Evolutionary conservation across 1,139 yeast species (phyloP).

Genomic region (Saccharomycopsis phalli): DNA sequence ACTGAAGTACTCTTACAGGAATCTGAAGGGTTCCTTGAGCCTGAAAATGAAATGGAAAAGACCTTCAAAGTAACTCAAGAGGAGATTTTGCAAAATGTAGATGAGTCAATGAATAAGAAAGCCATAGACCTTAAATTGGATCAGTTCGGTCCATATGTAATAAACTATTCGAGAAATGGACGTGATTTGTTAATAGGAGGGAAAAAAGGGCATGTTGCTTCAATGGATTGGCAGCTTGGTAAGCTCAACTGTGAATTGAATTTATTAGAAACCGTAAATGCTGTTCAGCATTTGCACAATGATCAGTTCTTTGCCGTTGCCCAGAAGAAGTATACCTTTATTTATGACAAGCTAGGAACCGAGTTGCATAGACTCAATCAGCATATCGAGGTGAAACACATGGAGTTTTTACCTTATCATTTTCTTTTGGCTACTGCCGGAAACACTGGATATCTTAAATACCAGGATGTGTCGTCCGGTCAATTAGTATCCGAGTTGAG

Average conservation of each 20-base stretch:
- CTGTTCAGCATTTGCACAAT: constrained; percentile 82
- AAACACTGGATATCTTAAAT: constrained; percentile 76
- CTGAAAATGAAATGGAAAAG: constrained; percentile 84
- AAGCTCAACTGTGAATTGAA: constrained; percentile 70
- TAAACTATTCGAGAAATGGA: constrained; percentile 83
- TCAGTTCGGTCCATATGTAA: constrained; percentile 78
- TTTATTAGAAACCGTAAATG: constrained; percentile 81
- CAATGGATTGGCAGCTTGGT: constrained; percentile 94
- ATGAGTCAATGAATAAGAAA: constrained; percentile 63
- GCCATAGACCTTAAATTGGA: constrained; percentile 64
- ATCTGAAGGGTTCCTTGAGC: constrained; percentile 67
- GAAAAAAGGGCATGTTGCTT: constrained; percentile 86
- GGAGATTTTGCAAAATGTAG: constrained; percentile 75
- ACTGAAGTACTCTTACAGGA: constrained; percentile 71
- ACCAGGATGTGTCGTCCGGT: constrained; percentile 95
- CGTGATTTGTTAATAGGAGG: constrained; percentile 81
- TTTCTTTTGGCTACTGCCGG: constrained; percentile 83
- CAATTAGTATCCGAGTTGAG: constrained; percentile 70
- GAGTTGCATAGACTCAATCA: constrained; percentile 89
- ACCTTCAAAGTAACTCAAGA: constrained; percentile 79
- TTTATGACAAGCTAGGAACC: constrained; percentile 83
- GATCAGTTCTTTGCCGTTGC: constrained; percentile 96
- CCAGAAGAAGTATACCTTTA: constrained; percentile 87
- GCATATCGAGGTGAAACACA: constrained; percentile 73
- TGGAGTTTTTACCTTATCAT: constrained; percentile 91